phyloP scores from a whole-genome alignment of 371 early-diverging fungal genomes.

The Mortierella polycephala region DNA sequence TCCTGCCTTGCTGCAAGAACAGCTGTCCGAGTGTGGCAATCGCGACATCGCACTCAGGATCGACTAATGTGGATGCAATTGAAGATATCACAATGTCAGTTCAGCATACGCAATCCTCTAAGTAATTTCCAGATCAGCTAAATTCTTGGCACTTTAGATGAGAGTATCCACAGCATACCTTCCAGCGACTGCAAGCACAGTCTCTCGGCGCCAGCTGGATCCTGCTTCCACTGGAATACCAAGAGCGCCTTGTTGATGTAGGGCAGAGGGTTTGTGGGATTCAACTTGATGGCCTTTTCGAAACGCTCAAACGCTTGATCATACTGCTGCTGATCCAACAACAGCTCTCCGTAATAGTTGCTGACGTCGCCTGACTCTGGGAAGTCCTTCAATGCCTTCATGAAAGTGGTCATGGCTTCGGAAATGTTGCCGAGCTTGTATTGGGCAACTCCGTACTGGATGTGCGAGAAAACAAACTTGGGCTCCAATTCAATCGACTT shows the following conservation, averaged over 20 bases:
- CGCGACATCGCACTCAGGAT: constrained; percentile 95
- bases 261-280: constrained; percentile 84
- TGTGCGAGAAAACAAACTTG: constrained; percentile 89
- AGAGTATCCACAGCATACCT: constrained; percentile 50
- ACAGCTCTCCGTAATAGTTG: constrained; percentile 96
- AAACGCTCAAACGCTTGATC: constrained; percentile 81
- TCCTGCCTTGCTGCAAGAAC: constrained; percentile 84
- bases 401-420: constrained; percentile 81
- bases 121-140: not conserved
- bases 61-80: constrained; percentile 59
- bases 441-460: constrained; percentile 94
- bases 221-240: constrained; percentile 83
- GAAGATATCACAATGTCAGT: not conserved
- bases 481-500: constrained; percentile 84
- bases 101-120: not conserved
- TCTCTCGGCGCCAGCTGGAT: constrained; percentile 79
- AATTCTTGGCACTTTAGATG: too few relatives aligned
- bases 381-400: constrained; percentile 83
- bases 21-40: constrained; percentile 93
- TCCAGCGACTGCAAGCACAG: constrained; percentile 86
- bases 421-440: constrained; percentile 87
- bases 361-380: constrained; percentile 87
- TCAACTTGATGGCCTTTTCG: constrained; percentile 79
- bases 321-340: constrained; percentile 87
- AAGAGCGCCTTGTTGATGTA: constrained; percentile 97